Evolutionary conservation across 495 filamentous ascomycete genomes (phyloP), one percentile per base, ranked within the genome.

Genomic region (Acidomyces sp.): DNA sequence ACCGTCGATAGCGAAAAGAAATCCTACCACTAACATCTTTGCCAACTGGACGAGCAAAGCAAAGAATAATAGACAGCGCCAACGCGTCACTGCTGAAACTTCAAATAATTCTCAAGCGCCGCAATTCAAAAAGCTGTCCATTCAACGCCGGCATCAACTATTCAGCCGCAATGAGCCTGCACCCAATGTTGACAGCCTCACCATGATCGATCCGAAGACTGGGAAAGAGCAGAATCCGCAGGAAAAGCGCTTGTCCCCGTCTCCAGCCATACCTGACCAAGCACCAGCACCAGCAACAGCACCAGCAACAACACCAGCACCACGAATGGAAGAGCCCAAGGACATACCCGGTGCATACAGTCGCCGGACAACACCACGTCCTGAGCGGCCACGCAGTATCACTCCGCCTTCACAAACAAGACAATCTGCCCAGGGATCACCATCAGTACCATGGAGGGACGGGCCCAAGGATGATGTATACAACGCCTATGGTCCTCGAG

Each of bases 171-270:
- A 43, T 29, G 49, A 52, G 21, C 37, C 27, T n/a, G 35, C 45
- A 6, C 49, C 49, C 3, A 38, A 52, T 18, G 10, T 37, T 26
- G 42, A 41, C 15, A 40, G 36, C 2, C 22, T 52, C 10, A 29
- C 22, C 18, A 30, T 45, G 3, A 13, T 52, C 4, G 44, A 52
- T 32, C 45, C 45, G 2, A 48, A 45, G 19, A 48, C 48, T 21
- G 48, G 48, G 17, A 41, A 19, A 13, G 5, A 27, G n/a, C 31
- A 45, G 28, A 28, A 34, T 5, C 29, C 46, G 0, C 35, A 22
- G 13, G 26, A 24, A n/a, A n/a, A n/a, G n/a, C n/a, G n/a, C n/a
- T n/a, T n/a, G n/a, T n/a, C n/a, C n/a, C n/a, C n/a, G n/a, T n/a
- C n/a, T n/a, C n/a, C n/a, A n/a, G n/a, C n/a, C n/a, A n/a, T n/a